These are phyloP conservation scores for Penicillium griseofulvum DNA, from an alignment of 2,329 filamentous ascomycete genomes.

Conservation along the genomic window DNA sequence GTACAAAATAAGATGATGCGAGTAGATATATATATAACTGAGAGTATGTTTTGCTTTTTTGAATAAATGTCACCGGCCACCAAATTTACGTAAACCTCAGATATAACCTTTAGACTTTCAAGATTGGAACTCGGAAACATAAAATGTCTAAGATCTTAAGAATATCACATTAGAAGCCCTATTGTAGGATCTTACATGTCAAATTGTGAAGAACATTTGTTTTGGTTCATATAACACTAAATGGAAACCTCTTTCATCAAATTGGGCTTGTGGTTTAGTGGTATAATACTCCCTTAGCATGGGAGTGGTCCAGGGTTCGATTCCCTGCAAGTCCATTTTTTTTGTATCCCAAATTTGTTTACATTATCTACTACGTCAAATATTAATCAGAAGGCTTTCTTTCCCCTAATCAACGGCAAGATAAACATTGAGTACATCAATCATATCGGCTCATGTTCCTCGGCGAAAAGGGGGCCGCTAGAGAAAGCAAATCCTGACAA, in stretches of 20 bases:
- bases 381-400: background rate
- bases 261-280: slow-evolving; percentile 46
- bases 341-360: slow-evolving; percentile 1
- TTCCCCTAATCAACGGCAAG: background rate
- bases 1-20: background rate
- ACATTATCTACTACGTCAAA: background rate
- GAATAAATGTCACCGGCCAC: no score
- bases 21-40: background rate
- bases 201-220: rapidly evolving
- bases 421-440: background rate
- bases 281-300: slow-evolving; percentile 51
- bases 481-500: background rate
- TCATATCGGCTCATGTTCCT: no score
- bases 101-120: background rate
- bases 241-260: background rate
- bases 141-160: background rate
- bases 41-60: background rate
- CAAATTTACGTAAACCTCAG: no score
- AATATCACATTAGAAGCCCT: background rate
- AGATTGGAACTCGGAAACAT: rapidly evolving
- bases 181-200: background rate
- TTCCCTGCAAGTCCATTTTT: slow-evolving; percentile 49
- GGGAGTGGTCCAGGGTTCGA: slow-evolving; percentile 50
- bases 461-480: background rate
- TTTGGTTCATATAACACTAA: background rate